phyloP scores from a whole-genome alignment of 2,329 filamentous ascomycete species.

The Monilinia aucupariae region DNA sequence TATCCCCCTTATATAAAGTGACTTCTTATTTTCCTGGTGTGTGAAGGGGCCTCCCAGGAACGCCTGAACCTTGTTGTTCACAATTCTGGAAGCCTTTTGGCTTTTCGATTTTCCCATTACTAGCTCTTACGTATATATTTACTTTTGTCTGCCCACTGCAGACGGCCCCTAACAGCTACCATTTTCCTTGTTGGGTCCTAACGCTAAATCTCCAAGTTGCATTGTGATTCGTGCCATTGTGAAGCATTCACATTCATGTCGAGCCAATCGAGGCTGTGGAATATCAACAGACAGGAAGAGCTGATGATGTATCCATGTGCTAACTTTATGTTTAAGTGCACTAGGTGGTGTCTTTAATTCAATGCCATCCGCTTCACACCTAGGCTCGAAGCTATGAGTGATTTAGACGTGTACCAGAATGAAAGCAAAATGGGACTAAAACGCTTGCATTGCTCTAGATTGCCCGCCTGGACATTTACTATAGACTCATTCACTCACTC shows the following conservation, averaged over 20 bases:
- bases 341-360: background rate
- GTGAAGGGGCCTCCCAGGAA: background rate
- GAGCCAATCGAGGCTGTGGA: background rate
- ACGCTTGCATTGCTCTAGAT: no score
- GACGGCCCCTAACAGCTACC: constrained; percentile 2
- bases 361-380: background rate
- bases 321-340: background rate
- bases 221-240: constrained; percentile 3
- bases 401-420: background rate
- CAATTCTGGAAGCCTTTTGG: constrained; percentile 6
- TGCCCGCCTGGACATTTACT: no score
- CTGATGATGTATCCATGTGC: background rate
- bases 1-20: background rate
- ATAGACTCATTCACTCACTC: no score
- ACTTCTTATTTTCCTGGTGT: background rate
- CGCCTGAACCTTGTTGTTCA: background rate
- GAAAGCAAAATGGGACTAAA: no score
- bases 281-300: background rate
- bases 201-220: background rate
- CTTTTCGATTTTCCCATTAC: background rate
- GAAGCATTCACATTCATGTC: background rate
- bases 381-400: background rate
- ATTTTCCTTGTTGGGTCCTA: background rate
- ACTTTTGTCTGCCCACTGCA: background rate
- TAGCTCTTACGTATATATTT: background rate